Base-by-base conservation (phyloP, 306 rosid genomes). In the Prunus armeniaca region DNA sequence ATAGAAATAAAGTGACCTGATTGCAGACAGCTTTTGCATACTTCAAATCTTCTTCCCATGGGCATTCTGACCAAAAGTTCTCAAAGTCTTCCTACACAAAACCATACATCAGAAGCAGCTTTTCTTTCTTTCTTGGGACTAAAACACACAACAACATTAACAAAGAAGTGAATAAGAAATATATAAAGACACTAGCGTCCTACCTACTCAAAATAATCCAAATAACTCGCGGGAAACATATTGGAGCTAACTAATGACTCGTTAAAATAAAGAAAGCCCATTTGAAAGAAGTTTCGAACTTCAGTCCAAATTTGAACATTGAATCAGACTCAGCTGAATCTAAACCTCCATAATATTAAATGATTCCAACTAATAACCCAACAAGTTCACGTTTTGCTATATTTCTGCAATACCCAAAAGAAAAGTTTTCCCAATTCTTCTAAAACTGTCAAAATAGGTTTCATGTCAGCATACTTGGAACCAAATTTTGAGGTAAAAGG, bases 31-130 rank as follows among this genome's bases (percentile, higher is more conserved):
- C 89, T 88, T 88, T 88, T 20, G 97, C 98, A 82, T 84, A 87
- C 82, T 85, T 87, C 77, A 95, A 86, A 82, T 95, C 97, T 50
- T 95, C 97, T 73, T 95, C 97, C 98, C 98, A 95, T 18, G 98
- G 98, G 69, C 98, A 92, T 72, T 90, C 90, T 3, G 97, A 88
- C 98, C 97, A 95, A 84, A 84, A 95, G 78, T 95, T 95, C 86
- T 92, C 97, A 24, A 92, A 95, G 61, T 91, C 97, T 82, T 95
- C 98, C 98, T 90, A 87, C 84, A 86, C 22, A 84, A 80, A 85
- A 47, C 61, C 73, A 79, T 68, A 38, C 34, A 54, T 87, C 12
- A 73, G 32, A 76, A 71, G 45, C 67, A 61, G 54, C 22, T 9
- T 15, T 62, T 17, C 14, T 13, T 27, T 12, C 25, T 67, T 41